These are phyloP conservation scores for Sicyos edulis DNA, from an alignment of 306 rosid genomes.

Conservation along the genomic window DNA sequence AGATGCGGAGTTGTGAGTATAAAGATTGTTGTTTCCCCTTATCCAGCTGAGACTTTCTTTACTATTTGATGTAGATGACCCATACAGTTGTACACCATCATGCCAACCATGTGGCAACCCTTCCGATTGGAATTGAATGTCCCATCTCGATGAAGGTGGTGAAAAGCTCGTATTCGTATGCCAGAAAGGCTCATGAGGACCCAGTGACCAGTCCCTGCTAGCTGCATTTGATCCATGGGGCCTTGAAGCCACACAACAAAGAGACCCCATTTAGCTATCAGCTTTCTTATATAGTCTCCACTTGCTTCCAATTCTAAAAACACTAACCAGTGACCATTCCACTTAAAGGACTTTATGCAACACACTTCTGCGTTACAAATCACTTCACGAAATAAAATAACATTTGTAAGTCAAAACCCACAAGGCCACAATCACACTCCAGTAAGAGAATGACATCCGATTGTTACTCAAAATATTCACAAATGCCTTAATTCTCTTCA, in stretches of 20 bases:
- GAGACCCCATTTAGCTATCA: slow-evolving; percentile 95
- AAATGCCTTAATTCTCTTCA: neutral
- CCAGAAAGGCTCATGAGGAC: slow-evolving; percentile 87
- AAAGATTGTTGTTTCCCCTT: slow-evolving; percentile 67
- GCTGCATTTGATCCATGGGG: slow-evolving; percentile 88
- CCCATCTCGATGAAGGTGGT: slow-evolving; percentile 78
- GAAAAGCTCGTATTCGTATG: slow-evolving; percentile 80
- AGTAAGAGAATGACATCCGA: neutral
- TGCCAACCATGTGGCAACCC: slow-evolving; percentile 48
- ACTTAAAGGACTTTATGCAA: neutral
- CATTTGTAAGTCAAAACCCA: neutral
- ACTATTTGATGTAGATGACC: slow-evolving; percentile 59
- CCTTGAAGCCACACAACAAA: slow-evolving; percentile 99
- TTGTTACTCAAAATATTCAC: neutral
- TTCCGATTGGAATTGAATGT: slow-evolving; percentile 69
- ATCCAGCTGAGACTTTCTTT: slow-evolving; percentile 66
- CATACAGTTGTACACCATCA: slow-evolving; percentile 47
- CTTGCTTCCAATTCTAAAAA: slow-evolving; percentile 32
- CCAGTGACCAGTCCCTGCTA: slow-evolving; percentile 91
- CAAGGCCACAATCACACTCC: slow-evolving; percentile 11
- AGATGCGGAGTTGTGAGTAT: slow-evolving; percentile 61
- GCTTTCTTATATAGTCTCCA: slow-evolving; percentile 36
- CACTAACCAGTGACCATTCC: slow-evolving; percentile 19
- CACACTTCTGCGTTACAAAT: neutral
- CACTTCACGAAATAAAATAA: neutral